A percentile compares a stretch with the other conserved stretches of the same genome.
phyloP scores from a whole-genome alignment of 345 rosid species.

The Eucalyptus marginata region DNA sequence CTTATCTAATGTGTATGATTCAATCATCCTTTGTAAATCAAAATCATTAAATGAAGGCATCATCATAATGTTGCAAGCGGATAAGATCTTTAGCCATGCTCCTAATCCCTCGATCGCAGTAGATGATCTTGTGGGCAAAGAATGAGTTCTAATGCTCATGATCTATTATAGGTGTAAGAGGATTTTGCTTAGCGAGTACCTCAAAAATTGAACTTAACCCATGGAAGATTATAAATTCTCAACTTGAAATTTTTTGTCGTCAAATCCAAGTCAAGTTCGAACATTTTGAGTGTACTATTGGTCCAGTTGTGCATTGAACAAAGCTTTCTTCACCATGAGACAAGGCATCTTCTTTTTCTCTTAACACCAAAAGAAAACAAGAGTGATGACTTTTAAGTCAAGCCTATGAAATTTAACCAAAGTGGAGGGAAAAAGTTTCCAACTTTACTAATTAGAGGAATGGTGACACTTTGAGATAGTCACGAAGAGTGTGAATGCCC shows the following conservation, averaged over 20 bases:
- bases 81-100: background rate
- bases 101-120: background rate
- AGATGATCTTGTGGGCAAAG: background rate
- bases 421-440: too few species aligned
- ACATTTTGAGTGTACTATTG: background rate
- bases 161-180: background rate
- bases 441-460: too few species aligned
- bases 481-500: too few species aligned
- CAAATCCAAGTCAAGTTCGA: background rate
- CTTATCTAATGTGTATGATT: background rate
- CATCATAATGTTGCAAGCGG: background rate
- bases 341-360: background rate
- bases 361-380: background rate
- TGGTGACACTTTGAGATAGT: accelerated
- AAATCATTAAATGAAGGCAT: background rate
- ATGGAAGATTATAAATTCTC: background rate
- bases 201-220: background rate
- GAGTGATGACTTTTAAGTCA: background rate
- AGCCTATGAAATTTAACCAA: background rate
- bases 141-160: background rate
- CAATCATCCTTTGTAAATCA: background rate
- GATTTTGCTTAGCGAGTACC: background rate
- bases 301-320: background rate
- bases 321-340: background rate
- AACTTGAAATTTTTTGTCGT: background rate